Evolutionary conservation across 176 grass and related monocot species (phyloP), one percentile per base, ranked within the genome.

Genomic region (Areca catechu): DNA sequence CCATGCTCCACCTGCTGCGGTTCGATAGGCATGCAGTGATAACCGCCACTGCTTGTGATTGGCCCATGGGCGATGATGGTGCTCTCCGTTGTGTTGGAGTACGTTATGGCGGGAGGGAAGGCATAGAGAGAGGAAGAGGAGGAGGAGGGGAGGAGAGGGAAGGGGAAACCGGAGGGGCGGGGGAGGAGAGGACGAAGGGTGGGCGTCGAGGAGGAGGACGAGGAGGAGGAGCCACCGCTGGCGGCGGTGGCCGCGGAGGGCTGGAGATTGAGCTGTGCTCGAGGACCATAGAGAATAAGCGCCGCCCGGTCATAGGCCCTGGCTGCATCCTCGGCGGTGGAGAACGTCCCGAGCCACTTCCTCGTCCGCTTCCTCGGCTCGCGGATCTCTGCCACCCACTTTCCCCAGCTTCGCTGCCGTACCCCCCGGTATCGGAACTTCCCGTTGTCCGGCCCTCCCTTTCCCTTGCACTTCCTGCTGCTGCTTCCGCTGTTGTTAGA

Each of bases 301-400:
- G 92, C 86, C 6, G 86, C 92, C 4, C 83, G 83, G 66, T 96
- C 92, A 62, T 96, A 96, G 0, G 92, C 92, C 7, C 78, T 72
- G 2, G 92, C 86, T 19, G 86, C 92, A 52, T 96, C 92, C 77
- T 90, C 86, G n/a, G 92, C 92, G 16, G 92, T 91, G 70, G 77
- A 71, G 75, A 96, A 96, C 19, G 92, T 96, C 25, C 92, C 92
- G 56, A 96, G 89, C 89, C 89, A 95, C 64, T 82, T 96, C 63
- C 92, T 77, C 0, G 80, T 76, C 25, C 89, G 80, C 74, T 94
- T 94, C 4, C 80, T 57, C 0, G 88, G 88, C 76, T 91, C 88
- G 0, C 84, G 79, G 62, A 88, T 88, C 71, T 88, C 84, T 7
- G 84, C 79, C 23, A 88, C 84, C 84, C 84, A 88, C 69, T 88